These are phyloP conservation scores for Diaporthe batatas DNA, from an alignment of 2,329 filamentous ascomycete genomes.

Conservation along the genomic window DNA sequence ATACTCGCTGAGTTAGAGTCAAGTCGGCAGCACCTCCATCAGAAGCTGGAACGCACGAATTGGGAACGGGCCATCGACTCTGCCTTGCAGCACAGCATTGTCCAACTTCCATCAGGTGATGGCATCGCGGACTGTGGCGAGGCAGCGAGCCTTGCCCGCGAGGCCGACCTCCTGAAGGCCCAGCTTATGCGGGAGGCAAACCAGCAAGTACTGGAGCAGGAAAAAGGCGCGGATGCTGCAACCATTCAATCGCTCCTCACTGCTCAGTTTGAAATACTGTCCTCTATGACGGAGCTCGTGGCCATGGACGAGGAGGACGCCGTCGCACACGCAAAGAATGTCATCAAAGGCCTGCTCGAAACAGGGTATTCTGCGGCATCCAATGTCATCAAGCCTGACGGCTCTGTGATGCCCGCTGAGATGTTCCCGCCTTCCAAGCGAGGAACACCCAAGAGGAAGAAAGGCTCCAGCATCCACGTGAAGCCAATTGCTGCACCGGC, in stretches of 20 bases:
- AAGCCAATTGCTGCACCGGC: conserved; percentile 61
- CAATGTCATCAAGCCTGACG: conserved; percentile 92
- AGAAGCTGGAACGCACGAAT: conserved; percentile 81
- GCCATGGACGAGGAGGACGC: conserved; percentile 88
- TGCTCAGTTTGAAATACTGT: conserved; percentile 91
- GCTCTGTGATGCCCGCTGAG: conserved; percentile 71
- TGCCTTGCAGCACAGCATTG: conserved; percentile 86
- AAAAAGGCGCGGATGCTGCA: conserved; percentile 82
- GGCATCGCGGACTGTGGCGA: conserved; percentile 75
- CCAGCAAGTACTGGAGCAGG: conserved; percentile 82
- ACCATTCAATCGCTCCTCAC: conserved; percentile 87
- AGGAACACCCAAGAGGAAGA: conserved; percentile 84
- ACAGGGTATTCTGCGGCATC: conserved; percentile 80
- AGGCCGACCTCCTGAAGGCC: conserved; percentile 87
- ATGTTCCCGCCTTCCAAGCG: conserved; percentile 77
- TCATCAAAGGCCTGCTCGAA: conserved; percentile 83
- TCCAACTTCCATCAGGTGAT: conserved; percentile 81
- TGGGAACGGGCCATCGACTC: conserved; percentile 93
- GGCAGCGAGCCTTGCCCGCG: conserved; percentile 78
- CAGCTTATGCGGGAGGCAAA: conserved; percentile 86
- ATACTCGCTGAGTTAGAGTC: conserved; percentile 90
- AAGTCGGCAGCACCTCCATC: conserved; percentile 91
- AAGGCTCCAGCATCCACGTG: conserved; percentile 57
- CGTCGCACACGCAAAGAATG: conserved; percentile 80
- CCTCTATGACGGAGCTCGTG: conserved; percentile 84